These are phyloP conservation scores for Vigna reflexopilosa DNA, from an alignment of 306 rosid species.

Conservation along the genomic window DNA sequence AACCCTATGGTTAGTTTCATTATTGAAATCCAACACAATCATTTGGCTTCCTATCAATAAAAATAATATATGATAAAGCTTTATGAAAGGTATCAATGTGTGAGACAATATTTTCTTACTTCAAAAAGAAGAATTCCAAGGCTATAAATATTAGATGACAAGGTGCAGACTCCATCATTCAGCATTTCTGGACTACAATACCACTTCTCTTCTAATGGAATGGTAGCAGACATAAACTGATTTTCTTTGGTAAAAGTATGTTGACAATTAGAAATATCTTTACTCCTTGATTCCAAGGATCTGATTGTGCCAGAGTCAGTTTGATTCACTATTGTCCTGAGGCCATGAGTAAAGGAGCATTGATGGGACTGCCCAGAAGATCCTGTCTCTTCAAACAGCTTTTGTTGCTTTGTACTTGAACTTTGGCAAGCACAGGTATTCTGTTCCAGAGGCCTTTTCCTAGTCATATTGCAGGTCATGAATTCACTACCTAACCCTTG, in stretches of 20 bases:
- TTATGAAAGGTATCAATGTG: slow-evolving; percentile 1
- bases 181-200: slow-evolving; percentile 70
- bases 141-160: slow-evolving; percentile 67
- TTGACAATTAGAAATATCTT: slow-evolving; percentile 39
- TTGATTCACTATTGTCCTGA: slow-evolving; percentile 30
- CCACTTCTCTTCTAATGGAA: slow-evolving; percentile 67
- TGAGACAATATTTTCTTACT: slow-evolving; percentile 50
- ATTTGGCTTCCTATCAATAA: slow-evolving; percentile 11
- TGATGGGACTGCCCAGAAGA: slow-evolving; percentile 46
- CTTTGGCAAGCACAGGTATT: slow-evolving; percentile 36
- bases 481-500: slow-evolving; percentile 31
- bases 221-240: slow-evolving; percentile 37
- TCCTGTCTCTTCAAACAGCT: slow-evolving; percentile 44
- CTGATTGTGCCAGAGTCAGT: slow-evolving; percentile 31
- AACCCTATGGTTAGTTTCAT: neutral
- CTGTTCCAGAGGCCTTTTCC: slow-evolving; percentile 56
- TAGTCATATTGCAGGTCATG: slow-evolving; percentile 28
- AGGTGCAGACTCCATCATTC: slow-evolving; percentile 49
- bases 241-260: slow-evolving; percentile 32
- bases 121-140: slow-evolving; percentile 82
- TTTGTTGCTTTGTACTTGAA: slow-evolving; percentile 52
- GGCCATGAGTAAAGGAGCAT: slow-evolving; percentile 24
- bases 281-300: slow-evolving; percentile 37
- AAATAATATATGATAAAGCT: slow-evolving; percentile 11
- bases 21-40: slow-evolving; percentile 10